A percentile compares a stretch with the other conserved stretches of the same genome.
These are phyloP conservation scores for Phytopythium delawarense DNA, from an alignment of 352 stramenopile genomes.

Conservation along the genomic window DNA sequence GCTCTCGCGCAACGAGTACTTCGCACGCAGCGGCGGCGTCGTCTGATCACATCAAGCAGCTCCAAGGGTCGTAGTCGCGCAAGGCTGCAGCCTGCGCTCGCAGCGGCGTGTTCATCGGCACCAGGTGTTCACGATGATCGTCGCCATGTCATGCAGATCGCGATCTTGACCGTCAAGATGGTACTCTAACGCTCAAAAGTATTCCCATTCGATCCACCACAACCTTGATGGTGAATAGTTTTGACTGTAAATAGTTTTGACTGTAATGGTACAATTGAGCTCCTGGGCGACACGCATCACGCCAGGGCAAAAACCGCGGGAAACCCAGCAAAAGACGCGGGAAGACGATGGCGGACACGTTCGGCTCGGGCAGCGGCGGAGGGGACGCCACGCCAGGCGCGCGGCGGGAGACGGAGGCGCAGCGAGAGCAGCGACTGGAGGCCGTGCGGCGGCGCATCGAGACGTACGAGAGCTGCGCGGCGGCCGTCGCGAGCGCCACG, in stretches of 20 bases:
- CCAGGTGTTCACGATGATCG: background rate
- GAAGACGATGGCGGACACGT: slow-evolving; percentile 1
- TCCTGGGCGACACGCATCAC: background rate
- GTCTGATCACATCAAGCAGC: background rate
- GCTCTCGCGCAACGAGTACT: slow-evolving; percentile 68
- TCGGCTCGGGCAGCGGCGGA: background rate
- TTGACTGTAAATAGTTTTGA: background rate
- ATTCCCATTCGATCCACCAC: background rate
- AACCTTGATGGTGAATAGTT: background rate
- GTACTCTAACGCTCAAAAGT: background rate
- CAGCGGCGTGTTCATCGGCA: background rate
- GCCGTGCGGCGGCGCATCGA: slow-evolving; percentile 48
- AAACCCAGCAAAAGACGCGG: background rate
- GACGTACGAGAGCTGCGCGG: slow-evolving; percentile 58
- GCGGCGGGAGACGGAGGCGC: slow-evolving; percentile 14
- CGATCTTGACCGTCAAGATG: background rate
- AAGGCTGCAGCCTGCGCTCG: background rate
- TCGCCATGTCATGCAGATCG: background rate
- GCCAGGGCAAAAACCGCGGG: background rate
- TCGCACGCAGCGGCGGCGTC: slow-evolving; percentile 28
- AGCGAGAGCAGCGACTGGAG: slow-evolving; percentile 39
- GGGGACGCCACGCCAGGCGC: background rate
- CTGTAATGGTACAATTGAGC: background rate
- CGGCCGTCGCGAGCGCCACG: slow-evolving; percentile 44
- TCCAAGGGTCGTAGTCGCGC: background rate